Evolutionary conservation across 1,284 basidiomycete species (phyloP).

Genomic region (Malassezia dermatis): DNA sequence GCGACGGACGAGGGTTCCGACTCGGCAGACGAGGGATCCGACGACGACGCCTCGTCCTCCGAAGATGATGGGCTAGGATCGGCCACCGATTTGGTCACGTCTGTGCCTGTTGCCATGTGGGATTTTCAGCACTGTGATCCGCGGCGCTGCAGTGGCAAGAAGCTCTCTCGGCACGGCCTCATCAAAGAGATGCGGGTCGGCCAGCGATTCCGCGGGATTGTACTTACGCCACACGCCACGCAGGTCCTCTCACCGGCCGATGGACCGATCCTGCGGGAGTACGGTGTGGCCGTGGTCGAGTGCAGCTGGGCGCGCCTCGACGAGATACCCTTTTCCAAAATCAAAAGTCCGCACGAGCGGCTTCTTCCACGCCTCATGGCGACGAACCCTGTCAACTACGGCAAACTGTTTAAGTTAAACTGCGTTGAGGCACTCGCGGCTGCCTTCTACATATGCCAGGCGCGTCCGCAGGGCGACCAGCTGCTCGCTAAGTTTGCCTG

Average conservation of each 20-base stretch:
- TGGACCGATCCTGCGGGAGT: slow-evolving; percentile 63
- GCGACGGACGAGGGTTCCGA: neutral
- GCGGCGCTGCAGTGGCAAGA: slow-evolving; percentile 85
- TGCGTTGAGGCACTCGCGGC: slow-evolving; percentile 44
- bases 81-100: slow-evolving; percentile 3
- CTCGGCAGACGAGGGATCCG: slow-evolving; percentile 15
- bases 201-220: slow-evolving; percentile 76
- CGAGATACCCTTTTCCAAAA: slow-evolving; percentile 87
- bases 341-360: slow-evolving; percentile 82
- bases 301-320: slow-evolving; percentile 92
- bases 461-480: slow-evolving; percentile 26
- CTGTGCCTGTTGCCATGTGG: slow-evolving; percentile 41
- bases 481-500: slow-evolving; percentile 39
- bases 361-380: slow-evolving; percentile 51
- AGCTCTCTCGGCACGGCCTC: slow-evolving; percentile 71
- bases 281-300: slow-evolving; percentile 86
- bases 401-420: slow-evolving; percentile 44
- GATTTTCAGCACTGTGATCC: slow-evolving; percentile 98
- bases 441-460: slow-evolving; percentile 33
- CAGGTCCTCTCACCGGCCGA: slow-evolving; percentile 73
- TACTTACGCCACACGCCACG: slow-evolving; percentile 84
- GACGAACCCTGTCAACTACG: slow-evolving; percentile 45
- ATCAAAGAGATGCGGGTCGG: slow-evolving; percentile 76
- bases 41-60: slow-evolving; percentile 2
- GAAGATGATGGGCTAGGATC: slow-evolving; percentile 5